These are phyloP conservation scores for Penicillium lividum DNA, from an alignment of 495 filamentous ascomycete genomes.

Conservation along the genomic window DNA sequence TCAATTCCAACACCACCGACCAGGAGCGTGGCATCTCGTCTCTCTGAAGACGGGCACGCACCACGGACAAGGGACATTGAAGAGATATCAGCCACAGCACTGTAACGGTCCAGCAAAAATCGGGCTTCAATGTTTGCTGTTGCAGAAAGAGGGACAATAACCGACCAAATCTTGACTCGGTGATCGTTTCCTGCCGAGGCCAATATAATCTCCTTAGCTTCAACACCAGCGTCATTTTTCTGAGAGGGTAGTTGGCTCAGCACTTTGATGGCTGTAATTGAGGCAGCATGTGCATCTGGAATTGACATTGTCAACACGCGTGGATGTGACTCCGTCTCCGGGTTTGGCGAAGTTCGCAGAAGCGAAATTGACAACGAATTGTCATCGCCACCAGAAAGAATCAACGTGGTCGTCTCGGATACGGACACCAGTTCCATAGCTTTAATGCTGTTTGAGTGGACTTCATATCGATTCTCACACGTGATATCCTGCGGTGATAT, in stretches of 20 bases:
- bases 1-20: constrained; percentile 61
- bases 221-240: constrained; percentile 1
- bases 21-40: constrained; percentile 32
- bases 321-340: constrained; percentile 1
- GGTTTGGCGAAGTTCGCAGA: constrained; percentile 25
- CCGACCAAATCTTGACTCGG: constrained; percentile 70
- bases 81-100: constrained; percentile 66
- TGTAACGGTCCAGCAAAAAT: constrained; percentile 52
- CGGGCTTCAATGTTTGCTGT: constrained; percentile 44
- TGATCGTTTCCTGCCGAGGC: constrained; percentile 79
- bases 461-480: constrained; percentile 40
- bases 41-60: not conserved
- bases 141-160: constrained; percentile 39
- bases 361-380: constrained; percentile 68
- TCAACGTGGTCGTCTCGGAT: constrained; percentile 40
- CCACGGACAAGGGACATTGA: constrained; percentile 41
- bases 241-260: constrained; percentile 24
- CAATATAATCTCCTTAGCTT: constrained; percentile 32
- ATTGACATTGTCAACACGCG: constrained; percentile 55
- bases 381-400: constrained; percentile 83
- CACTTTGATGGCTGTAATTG: constrained; percentile 66
- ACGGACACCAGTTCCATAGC: constrained; percentile 40
- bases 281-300: constrained; percentile 75
- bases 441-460: constrained; percentile 81
- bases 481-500: constrained; percentile 28